A percentile compares a stretch with the other conserved stretches of the same genome.
Evolutionary conservation across 2,329 filamentous ascomycete genomes (phyloP).

Genomic region (Xylariaceae sp.): DNA sequence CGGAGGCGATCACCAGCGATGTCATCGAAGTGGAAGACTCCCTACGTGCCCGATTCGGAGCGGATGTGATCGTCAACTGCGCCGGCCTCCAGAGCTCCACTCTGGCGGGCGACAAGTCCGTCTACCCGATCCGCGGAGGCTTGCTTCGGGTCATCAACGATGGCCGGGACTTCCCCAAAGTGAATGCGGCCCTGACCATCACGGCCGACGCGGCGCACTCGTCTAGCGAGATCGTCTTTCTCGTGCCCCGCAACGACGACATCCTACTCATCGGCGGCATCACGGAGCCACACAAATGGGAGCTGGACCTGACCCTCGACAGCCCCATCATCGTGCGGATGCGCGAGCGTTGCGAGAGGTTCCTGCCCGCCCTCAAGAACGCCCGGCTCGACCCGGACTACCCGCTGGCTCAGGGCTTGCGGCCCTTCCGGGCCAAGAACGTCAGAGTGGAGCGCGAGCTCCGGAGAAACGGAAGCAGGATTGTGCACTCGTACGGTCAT

Average conservation of each 20-base stretch:
- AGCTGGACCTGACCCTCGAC: conserved; percentile 35
- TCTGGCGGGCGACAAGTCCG: conserved; percentile 34
- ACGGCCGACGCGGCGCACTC: conserved; percentile 34
- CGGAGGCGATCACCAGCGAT: conserved; percentile 33
- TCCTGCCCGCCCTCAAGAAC: conserved; percentile 36
- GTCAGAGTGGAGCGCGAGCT: conserved; percentile 40
- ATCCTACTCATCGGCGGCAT: conserved; percentile 38
- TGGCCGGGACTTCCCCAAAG: conserved; percentile 36
- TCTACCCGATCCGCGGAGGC: conserved; percentile 39
- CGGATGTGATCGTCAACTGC: conserved; percentile 40
- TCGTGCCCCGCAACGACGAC: conserved; percentile 40
- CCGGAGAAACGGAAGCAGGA: conserved; percentile 29
- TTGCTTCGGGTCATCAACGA: conserved; percentile 42
- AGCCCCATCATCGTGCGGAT: conserved; percentile 36
- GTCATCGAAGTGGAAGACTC: conserved; percentile 32
- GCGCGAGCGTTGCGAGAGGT: conserved; percentile 38
- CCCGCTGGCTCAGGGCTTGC: conserved; percentile 38
- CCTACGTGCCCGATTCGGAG: conserved; percentile 31
- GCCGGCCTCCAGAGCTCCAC: conserved; percentile 34
- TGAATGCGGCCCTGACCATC: conserved; percentile 36
- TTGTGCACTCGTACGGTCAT: conserved; percentile 41
- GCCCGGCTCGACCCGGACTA: conserved; percentile 36
- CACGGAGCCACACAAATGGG: conserved; percentile 32
- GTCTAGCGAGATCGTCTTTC: conserved; percentile 37
- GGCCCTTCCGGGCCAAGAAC: conserved; percentile 36